Evolutionary conservation across 164 flowering plant species (phyloP).

Genomic region (Dillenia suffruticosa): DNA sequence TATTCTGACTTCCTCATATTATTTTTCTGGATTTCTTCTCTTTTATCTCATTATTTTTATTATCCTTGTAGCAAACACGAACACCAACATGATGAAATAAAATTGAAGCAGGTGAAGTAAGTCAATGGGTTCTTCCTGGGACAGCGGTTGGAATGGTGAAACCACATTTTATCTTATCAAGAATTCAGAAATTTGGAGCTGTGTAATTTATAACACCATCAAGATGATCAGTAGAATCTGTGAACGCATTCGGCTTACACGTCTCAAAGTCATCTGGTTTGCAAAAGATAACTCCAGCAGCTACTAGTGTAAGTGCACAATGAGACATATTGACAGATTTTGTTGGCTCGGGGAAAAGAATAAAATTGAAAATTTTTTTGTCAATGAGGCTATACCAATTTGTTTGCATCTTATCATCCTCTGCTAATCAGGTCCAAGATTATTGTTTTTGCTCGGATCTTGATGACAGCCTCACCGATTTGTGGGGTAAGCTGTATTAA

Average conservation of each 20-base stretch:
- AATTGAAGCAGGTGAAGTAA: slow-evolving; percentile 13
- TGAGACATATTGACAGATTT: neutral
- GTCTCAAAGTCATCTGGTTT: slow-evolving; percentile 21
- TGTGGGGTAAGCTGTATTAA: slow-evolving; percentile 36
- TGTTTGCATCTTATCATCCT: slow-evolving; percentile 2
- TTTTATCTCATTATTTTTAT: neutral
- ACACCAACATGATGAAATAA: slow-evolving; percentile 18
- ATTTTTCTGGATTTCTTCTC: neutral
- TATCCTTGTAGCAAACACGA: slow-evolving; percentile 32
- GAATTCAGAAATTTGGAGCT: slow-evolving; percentile 5
- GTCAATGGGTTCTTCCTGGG: slow-evolving; percentile 13
- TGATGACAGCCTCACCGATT: slow-evolving; percentile 45
- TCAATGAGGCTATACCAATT: neutral
- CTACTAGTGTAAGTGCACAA: slow-evolving; percentile 37
- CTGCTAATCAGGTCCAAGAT: slow-evolving; percentile 40
- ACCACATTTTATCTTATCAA: slow-evolving; percentile 1
- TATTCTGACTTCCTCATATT: neutral
- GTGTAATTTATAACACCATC: slow-evolving; percentile 13
- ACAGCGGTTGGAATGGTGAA: slow-evolving; percentile 9
- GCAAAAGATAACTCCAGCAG: slow-evolving; percentile 45
- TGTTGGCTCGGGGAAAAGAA: neutral
- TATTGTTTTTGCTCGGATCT: slow-evolving; percentile 62
- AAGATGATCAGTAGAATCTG: slow-evolving; percentile 11
- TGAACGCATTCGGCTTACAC: slow-evolving; percentile 9
- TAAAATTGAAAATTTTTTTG: neutral